Base-by-base conservation (phyloP, 768 basidiomycete genomes). In the Serendipita sp. region DNA sequence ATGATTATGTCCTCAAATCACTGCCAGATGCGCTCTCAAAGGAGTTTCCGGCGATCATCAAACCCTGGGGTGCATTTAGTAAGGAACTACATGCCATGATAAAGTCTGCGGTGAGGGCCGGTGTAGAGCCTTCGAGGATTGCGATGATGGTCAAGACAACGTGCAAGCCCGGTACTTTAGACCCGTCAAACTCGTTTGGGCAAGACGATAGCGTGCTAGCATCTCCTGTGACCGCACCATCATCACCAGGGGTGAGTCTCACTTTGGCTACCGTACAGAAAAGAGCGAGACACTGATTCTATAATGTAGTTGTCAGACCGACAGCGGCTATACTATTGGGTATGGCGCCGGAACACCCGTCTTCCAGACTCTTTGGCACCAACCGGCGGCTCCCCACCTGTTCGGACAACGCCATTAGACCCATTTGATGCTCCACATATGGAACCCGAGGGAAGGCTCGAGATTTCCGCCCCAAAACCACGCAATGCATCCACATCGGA, bases 201-300 rank as follows among this genome's bases (percentile, higher is more conserved):
- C 24, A n/a, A n/a, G 56, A 60, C 34, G 56, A 60, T 32, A 51
- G 30, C 32, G 8, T 8, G 5, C 56, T 60, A n/a, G 56, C 16
- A 10, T 30, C 56, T 28, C 28, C 56, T 37, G 34, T 32, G 3
- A 60, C 56, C 35, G 34, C 56, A 28, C 56, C 56, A n/a, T 30
- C 56, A 10, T 60, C 56, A 60, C 56, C 56, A 32, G 56, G 35
- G 56, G 56, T 60, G n/a, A 32, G 56, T 60, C 28, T 60, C 10
- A 11, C 10, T 37, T 60, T n/a, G 24, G 10, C 16, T 60, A 10
- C 16, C 32, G 28, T 60, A 24, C 56, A 60, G n/a, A n/a, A 32
- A 32, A 32, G 7, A 18, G n/a, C 5, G 7, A 32, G 30, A 51
- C 7, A n/a, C 56, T 60, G 35, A 60, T 10, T 10, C 10, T 32